These are phyloP conservation scores for Fusarium foetens DNA, from an alignment of 2,329 filamentous ascomycete species.

Conservation along the genomic window DNA sequence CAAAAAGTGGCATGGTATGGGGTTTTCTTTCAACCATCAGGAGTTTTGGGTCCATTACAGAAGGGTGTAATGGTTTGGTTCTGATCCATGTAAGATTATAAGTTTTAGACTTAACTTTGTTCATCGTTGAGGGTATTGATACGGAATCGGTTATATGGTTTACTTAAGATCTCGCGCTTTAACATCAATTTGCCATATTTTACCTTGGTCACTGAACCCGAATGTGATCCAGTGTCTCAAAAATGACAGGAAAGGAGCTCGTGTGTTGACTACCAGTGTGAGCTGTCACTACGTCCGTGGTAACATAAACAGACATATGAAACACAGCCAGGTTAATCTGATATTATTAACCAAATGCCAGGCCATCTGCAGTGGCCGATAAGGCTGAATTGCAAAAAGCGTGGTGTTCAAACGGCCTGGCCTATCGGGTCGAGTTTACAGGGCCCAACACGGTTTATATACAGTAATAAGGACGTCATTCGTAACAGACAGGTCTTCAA, in stretches of 20 bases:
- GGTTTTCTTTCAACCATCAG: neutral
- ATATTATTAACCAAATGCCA: neutral
- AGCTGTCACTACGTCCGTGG: neutral
- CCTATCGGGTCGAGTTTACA: neutral
- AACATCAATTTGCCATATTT: neutral
- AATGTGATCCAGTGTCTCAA: neutral
- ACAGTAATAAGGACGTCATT: slow-evolving; percentile 1
- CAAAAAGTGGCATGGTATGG: neutral
- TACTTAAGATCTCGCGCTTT: neutral
- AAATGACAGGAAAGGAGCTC: neutral
- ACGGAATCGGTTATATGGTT: neutral
- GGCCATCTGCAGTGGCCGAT: neutral
- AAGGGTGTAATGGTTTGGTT: neutral
- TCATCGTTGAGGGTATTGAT: neutral
- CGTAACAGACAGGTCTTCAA: neutral
- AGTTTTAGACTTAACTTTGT: neutral
- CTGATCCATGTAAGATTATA: neutral
- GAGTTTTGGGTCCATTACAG: neutral
- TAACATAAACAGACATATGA: neutral
- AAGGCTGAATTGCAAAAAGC: neutral
- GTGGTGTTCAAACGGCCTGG: neutral
- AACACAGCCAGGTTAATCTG: neutral
- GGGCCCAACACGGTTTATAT: neutral
- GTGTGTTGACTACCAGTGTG: neutral
- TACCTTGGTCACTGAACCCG: neutral